Evolutionary conservation across 345 rosid genomes (phyloP).

Genomic region (Boechera divaricarpa): DNA sequence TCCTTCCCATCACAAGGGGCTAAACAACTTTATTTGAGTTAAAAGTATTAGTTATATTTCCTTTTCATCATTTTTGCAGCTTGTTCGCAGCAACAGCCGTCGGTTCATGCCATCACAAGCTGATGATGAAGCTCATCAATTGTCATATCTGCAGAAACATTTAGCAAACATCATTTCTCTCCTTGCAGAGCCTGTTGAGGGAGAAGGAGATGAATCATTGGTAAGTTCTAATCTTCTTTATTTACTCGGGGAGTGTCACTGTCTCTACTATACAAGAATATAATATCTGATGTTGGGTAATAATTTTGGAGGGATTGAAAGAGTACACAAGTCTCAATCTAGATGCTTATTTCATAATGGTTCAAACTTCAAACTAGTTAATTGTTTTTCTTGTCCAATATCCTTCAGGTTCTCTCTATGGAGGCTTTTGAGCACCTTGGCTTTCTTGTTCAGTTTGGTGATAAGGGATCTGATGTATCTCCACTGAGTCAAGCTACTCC

Average conservation of each 20-base stretch:
- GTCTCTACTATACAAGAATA: not conserved
- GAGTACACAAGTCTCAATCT: constrained; percentile 14
- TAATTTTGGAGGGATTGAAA: not conserved
- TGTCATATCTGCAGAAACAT: constrained; percentile 95
- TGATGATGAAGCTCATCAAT: constrained; percentile 98
- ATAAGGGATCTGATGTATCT: constrained; percentile 79
- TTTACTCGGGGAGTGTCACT: not conserved
- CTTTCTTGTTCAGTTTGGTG: constrained; percentile 90
- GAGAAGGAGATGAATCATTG: constrained; percentile 87
- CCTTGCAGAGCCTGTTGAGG: constrained; percentile 89
- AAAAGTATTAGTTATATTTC: not conserved
- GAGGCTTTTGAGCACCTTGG: constrained; percentile 98
- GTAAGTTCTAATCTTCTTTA: constrained; percentile 51
- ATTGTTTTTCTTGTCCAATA: constrained; percentile 37
- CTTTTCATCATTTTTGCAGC: constrained; percentile 57
- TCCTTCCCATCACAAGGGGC: not conserved
- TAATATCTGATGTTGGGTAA: not conserved
- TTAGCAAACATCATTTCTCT: constrained; percentile 84
- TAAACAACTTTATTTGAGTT: not conserved
- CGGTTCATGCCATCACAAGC: constrained; percentile 94
- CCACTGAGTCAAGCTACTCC: constrained; percentile 91
- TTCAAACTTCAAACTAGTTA: constrained; percentile 21
- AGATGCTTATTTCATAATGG: constrained; percentile 8
- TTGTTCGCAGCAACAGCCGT: constrained; percentile 97
- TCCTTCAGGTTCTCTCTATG: constrained; percentile 80